Evolutionary conservation across 352 stramenopile genomes (phyloP), one percentile per base, ranked within the genome.

Genomic region (Globisporangium paroecandrum): DNA sequence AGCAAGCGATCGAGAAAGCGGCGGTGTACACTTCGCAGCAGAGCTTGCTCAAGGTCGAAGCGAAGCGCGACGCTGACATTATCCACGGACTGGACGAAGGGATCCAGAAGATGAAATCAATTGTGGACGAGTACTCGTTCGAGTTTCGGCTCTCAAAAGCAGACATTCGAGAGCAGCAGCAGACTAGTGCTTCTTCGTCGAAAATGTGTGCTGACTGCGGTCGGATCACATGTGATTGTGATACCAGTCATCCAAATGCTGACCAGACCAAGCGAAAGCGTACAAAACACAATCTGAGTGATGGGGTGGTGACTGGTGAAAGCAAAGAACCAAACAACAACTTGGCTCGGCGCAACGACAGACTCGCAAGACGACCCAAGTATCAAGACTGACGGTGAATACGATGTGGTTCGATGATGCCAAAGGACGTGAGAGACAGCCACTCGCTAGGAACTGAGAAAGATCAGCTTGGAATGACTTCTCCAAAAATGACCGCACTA

Each of bases 111-210:
- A 89, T 89, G 76, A 58, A 73, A n/a, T 64, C 68, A 27, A 83
- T 91, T 66, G 75, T 81, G 18, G 71, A 83, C 27, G 72, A 89
- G 24, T 78, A 78, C 12, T 83, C 81, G 41, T 84, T 85, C 25
- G 77, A 88, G 51, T 91, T 87, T 57, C 76, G 82, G 12, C 25
- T 89, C 2, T 74, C 82, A 1, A 91, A 90, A 62, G 69, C 76
- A 1, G 86, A 94, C 62, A 24, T 89, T 24, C 77, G 81, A 12
- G 79, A 91, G 41, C 64, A 79, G 9, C 77, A 91, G 49, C 60
- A 77, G 7, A 76, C 29, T 15, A 38, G n/a, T 18, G 54, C 20
- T 15, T 49, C 5, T 12, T 9, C 55, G 13, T 55, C 72, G 15
- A 61, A 61, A 15, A 89, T 89, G 69, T 90, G 82, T 54, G 70